These are phyloP conservation scores for Phaffomyces antillensis DNA, from an alignment of 805 yeast genomes.

Conservation along the genomic window DNA sequence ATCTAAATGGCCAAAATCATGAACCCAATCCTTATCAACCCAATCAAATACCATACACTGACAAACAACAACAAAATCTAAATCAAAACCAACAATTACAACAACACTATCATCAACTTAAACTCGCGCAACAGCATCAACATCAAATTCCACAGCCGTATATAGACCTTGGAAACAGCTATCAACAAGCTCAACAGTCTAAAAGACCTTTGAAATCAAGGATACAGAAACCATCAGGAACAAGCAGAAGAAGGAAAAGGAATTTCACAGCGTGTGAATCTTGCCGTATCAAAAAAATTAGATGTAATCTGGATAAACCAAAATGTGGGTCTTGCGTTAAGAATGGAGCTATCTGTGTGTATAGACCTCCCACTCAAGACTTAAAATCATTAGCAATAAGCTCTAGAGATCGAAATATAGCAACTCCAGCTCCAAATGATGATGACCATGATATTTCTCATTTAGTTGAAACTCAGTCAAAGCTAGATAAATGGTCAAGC, in stretches of 20 bases:
- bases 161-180: not conserved
- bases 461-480: slow-evolving; percentile 5
- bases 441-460: not conserved
- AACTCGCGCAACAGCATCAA: not conserved
- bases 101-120: not conserved
- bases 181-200: not conserved
- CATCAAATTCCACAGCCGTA: not conserved
- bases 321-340: slow-evolving; percentile 35
- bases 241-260: slow-evolving; percentile 11
- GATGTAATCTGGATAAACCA: slow-evolving; percentile 41
- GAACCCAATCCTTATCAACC: no score
- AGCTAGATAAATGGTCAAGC: slow-evolving; percentile 12
- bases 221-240: not conserved
- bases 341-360: slow-evolving; percentile 12
- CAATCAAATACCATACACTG: not conserved
- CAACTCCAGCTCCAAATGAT: not conserved
- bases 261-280: slow-evolving; percentile 30
- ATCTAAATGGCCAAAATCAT: no score
- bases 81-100: not conserved
- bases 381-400: not conserved
- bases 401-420: not conserved
- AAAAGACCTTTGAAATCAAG: not conserved
- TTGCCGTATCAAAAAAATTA: slow-evolving; percentile 39
- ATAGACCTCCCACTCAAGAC: slow-evolving; percentile 6
- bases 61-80: slow-evolving; percentile 1